Base-by-base conservation (phyloP, 139 green algal genomes). In the Zygnema circumcarinatum region DNA sequence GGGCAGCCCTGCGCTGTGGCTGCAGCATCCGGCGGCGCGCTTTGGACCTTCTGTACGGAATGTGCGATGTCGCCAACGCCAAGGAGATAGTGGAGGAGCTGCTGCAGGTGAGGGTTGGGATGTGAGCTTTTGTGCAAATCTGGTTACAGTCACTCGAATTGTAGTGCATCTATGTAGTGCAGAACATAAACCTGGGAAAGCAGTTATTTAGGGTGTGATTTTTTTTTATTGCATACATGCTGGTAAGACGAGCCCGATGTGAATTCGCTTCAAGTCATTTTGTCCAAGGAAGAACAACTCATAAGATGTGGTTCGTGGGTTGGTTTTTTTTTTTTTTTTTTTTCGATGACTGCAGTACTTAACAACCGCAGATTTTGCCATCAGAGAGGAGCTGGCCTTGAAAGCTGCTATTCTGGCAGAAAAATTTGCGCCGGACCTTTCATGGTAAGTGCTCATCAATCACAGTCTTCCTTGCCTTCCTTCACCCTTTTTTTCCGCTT, bases 331-430 rank as follows among this genome's bases (percentile, higher is more conserved):
- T 41, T 78, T 29, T 41, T 78, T 39, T 41, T 78, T 78, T 78
- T 78, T 78, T 41, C 36, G 33, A 39, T n/a, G n/a, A n/a, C n/a
- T 85, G 68, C 86, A 91, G 40, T 97, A 98, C 87, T 90, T 99
- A 53, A 91, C 92, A 29, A 87, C 90, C 0, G 95, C 96, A 0
- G 97, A 99, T 89, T 98, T 97, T 81, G 85, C 81, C 2, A 96
- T 99, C 87, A 91, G 96, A 0, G 97, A 99, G 88, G 97, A 99
- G 94, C 92, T 99, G 81, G 95, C 98, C 67, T 93, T 99, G 33
- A 99, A 99, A 91, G 94, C 96, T 1, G 97, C 96, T 22, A 97
- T 99, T 53, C 92, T 99, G 76, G 96, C 97, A 1, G 97, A 99
- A 92, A 94, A 96, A 90, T 98, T 94, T 80, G 95, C 95, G 25